Evolutionary conservation across 106 monocot species (phyloP).

Genomic region (Apostasia ramifera): DNA sequence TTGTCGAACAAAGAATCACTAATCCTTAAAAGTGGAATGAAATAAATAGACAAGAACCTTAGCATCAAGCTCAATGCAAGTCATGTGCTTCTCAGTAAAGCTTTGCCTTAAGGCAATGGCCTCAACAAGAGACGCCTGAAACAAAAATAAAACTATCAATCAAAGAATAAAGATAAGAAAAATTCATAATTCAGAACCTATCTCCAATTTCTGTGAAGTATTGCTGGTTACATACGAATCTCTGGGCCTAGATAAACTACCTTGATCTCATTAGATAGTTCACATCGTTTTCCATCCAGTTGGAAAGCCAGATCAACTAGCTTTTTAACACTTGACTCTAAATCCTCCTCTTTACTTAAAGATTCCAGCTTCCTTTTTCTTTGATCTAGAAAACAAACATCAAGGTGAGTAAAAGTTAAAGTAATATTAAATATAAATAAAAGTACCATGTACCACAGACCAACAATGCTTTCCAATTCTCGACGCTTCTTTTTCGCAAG

Average conservation of each 20-base stretch:
- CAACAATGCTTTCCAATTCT: constrained; percentile 68
- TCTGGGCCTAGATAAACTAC: constrained; percentile 16
- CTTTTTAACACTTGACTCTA: constrained; percentile 52
- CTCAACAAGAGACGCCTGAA: constrained; percentile 59
- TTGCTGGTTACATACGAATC: not conserved
- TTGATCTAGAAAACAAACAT: constrained; percentile 35
- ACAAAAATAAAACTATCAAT: constrained; percentile 4
- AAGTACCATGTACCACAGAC: constrained; percentile 25
- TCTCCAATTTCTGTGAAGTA: not conserved
- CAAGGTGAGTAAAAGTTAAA: constrained; percentile 1
- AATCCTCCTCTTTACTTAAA: constrained; percentile 57
- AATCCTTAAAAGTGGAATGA: not conserved
- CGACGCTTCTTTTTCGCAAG: constrained; percentile 55
- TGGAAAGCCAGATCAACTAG: constrained; percentile 50
- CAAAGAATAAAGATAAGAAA: not conserved
- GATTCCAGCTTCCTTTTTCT: constrained; percentile 66
- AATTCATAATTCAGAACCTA: not conserved
- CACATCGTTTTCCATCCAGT: constrained; percentile 56
- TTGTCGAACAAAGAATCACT: not conserved
- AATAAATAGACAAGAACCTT: constrained; percentile 23
- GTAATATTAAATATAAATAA: not conserved
- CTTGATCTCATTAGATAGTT: constrained; percentile 60
- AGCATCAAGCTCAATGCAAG: constrained; percentile 62
- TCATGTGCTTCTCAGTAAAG: constrained; percentile 60
- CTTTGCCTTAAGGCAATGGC: constrained; percentile 59